Percentiles rank a stretch among this genome's conserved stretches.
These are phyloP conservation scores for Juncus effusus DNA, from an alignment of 176 grass and related monocot genomes.

Conservation along the genomic window DNA sequence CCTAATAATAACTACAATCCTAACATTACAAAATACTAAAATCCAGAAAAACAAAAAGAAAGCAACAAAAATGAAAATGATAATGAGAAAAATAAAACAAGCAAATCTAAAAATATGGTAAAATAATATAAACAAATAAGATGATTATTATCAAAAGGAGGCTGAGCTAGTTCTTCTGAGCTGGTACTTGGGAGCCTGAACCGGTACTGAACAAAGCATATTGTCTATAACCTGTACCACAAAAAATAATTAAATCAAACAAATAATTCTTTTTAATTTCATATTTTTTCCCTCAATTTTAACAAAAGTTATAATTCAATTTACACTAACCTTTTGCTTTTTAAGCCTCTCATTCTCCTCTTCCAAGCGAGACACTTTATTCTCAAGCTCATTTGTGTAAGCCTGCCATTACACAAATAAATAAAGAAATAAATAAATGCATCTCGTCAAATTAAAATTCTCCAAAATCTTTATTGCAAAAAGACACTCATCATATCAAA, in stretches of 20 bases:
- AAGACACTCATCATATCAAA: too few relatives aligned
- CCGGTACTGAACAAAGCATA: conserved; percentile 43
- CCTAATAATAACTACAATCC: conserved; percentile 19
- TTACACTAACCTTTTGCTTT: conserved; percentile 65
- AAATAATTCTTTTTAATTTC: neutral
- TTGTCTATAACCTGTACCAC: conserved; percentile 67
- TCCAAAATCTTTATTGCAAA: neutral
- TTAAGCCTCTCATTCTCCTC: conserved; percentile 79
- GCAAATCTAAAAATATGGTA: conserved; percentile 35
- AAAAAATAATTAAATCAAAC: neutral
- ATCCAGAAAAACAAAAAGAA: conserved; percentile 33
- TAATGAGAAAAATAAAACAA: conserved; percentile 34
- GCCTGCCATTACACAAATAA: conserved; percentile 58
- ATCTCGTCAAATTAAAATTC: too few relatives aligned
- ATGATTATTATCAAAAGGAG: conserved; percentile 39
- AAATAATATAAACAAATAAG: conserved; percentile 22
- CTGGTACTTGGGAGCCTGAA: conserved; percentile 63
- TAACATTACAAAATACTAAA: conserved; percentile 32
- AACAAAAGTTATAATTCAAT: conserved; percentile 6
- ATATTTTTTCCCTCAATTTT: neutral
- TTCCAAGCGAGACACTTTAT: conserved; percentile 91
- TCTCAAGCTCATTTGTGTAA: conserved; percentile 97
- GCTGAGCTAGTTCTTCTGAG: conserved; percentile 82
- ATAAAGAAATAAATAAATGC: too few relatives aligned
- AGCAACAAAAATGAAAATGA: conserved; percentile 4